Conservation (phyloP, 2,329 filamentous ascomycete species). For the Aspergillus carbonarius region DNA sequence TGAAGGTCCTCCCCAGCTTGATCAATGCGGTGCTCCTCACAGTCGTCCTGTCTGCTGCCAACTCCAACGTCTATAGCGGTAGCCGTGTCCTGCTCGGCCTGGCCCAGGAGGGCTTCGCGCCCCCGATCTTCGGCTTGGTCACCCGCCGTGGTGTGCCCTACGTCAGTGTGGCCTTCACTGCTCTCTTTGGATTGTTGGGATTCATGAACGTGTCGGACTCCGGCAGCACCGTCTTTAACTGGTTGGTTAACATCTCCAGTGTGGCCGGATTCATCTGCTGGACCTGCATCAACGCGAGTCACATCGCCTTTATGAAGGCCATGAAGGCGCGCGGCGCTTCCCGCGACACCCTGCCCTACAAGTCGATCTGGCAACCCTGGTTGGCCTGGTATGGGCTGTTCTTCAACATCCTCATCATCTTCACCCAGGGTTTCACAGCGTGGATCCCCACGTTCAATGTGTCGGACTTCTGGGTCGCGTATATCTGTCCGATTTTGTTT, state of each 20-base stretch:
- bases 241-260: constrained; percentile 33
- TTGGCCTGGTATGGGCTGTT: constrained; percentile 64
- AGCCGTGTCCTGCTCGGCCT: constrained; percentile 69
- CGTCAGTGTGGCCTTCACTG: constrained; percentile 42
- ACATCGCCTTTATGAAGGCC: constrained; percentile 64
- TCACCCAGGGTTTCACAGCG: constrained; percentile 67
- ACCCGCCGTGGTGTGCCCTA: constrained; percentile 44
- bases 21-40: constrained; percentile 42
- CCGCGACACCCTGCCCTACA: constrained; percentile 60
- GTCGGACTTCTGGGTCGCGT: constrained; percentile 62
- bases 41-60: constrained; percentile 40
- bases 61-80: constrained; percentile 44
- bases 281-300: constrained; percentile 48
- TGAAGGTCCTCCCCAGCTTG: constrained; percentile 35
- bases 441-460: constrained; percentile 61
- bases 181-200: constrained; percentile 60
- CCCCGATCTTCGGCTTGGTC: constrained; percentile 40
- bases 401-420: constrained; percentile 61
- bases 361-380: constrained; percentile 61
- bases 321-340: constrained; percentile 56
- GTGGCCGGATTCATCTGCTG: constrained; percentile 34
- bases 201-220: constrained; percentile 67
- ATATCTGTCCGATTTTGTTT: constrained; percentile 65
- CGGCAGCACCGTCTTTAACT: constrained; percentile 59
- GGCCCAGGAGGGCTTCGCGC: constrained; percentile 46